phyloP scores from a whole-genome alignment of 306 rosid genomes.

The Vigna angularis region DNA sequence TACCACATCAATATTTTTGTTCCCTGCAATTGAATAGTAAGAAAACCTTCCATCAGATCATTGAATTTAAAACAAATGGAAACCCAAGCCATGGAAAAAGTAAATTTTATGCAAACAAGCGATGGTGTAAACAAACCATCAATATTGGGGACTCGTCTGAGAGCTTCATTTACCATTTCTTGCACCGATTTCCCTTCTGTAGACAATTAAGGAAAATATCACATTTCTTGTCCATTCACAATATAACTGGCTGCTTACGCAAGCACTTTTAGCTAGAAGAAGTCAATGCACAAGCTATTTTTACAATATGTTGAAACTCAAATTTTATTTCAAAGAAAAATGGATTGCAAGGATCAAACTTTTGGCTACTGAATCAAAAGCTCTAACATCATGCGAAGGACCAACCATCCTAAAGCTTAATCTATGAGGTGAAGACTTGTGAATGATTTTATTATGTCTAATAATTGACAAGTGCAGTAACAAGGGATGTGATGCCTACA shows the following conservation, averaged over 20 bases:
- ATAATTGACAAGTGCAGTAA: background rate
- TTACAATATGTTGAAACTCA: slow-evolving; percentile 26
- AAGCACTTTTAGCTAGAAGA: slow-evolving; percentile 2
- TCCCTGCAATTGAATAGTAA: slow-evolving; percentile 69
- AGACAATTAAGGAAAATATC: slow-evolving; percentile 38
- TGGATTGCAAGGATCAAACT: background rate
- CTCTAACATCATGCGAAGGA: background rate
- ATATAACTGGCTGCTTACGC: background rate
- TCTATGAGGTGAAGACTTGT: background rate
- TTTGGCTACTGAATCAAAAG: background rate
- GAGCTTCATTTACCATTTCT: slow-evolving; percentile 94
- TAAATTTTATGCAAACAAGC: slow-evolving; percentile 14
- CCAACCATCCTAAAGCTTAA: background rate
- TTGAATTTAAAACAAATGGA: slow-evolving; percentile 17
- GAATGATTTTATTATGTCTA: slow-evolving; percentile 12
- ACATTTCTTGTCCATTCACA: background rate
- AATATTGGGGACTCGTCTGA: slow-evolving; percentile 73
- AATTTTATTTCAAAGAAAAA: slow-evolving; percentile 4
- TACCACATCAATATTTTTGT: slow-evolving; percentile 93
- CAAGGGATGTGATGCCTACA: slow-evolving; percentile 22
- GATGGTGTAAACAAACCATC: slow-evolving; percentile 73
- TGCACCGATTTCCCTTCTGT: slow-evolving; percentile 96
- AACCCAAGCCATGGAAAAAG: slow-evolving; percentile 30
- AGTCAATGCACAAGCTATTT: slow-evolving; percentile 15
- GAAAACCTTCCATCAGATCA: slow-evolving; percentile 46